Conservation (phyloP, 176 grass and related monocot genomes). For the Guadua angustifolia region DNA sequence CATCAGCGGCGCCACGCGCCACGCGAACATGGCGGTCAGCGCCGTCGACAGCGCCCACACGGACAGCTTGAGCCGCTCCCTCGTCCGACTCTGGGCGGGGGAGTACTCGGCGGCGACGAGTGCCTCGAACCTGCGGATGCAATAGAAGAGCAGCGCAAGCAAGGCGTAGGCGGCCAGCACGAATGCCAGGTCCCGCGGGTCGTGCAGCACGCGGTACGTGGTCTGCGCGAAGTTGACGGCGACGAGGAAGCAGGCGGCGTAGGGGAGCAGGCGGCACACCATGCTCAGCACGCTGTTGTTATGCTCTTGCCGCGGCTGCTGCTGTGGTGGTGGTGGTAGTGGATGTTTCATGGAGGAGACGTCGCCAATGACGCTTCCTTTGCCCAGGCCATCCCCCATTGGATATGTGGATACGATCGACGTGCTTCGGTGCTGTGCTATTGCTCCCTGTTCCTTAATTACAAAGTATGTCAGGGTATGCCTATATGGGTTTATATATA, state of each 20-base stretch:
- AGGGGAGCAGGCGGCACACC: neutral
- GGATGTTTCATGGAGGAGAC: no score
- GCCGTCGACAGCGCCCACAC: slow-evolving; percentile 33
- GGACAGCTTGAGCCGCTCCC: neutral
- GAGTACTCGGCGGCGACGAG: neutral
- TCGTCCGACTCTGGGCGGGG: neutral
- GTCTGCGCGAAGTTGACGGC: neutral
- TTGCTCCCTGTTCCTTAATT: no score
- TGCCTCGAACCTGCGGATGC: neutral
- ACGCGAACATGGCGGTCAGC: neutral
- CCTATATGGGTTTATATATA: no score
- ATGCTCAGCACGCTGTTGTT: no score
- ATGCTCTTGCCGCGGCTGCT: no score
- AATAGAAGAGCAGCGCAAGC: neutral
- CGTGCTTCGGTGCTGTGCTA: no score
- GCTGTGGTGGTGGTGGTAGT: no score
- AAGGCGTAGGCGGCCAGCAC: neutral
- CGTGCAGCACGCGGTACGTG: neutral
- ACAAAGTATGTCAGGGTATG: no score
- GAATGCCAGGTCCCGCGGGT: neutral
- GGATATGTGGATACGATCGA: no score
- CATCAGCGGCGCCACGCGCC: neutral
- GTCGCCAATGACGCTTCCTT: no score
- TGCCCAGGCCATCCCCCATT: no score
- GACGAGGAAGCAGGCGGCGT: neutral